Evolutionary conservation across 2,329 filamentous ascomycete species (phyloP), one percentile per base, ranked within the genome.

Genomic region (Alternaria triticimaculans): DNA sequence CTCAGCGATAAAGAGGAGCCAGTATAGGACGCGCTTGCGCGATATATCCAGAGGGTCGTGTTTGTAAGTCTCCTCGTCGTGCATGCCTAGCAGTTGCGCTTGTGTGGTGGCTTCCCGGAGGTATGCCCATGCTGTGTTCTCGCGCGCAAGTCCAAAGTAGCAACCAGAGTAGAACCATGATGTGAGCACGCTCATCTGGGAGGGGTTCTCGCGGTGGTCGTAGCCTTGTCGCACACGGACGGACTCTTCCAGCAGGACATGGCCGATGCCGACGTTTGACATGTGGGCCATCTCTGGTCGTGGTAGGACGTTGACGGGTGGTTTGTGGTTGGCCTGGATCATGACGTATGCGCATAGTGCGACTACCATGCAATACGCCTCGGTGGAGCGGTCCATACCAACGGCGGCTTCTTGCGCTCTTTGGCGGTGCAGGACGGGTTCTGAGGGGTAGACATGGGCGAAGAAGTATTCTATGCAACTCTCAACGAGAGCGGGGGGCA

Each of bases 1-100:
- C 77, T 90, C 88, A 0, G 87, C 87, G 30, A 89, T 84, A 70
- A 89, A 89, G 10, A 90, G 79, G 44, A 89, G 81, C 88, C 88
- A 90, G 72, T 88, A 90, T 8, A 89, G 81, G 11, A 87, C 81
- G 60, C 86, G 82, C 37, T 85, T 83, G 58, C 86, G 85, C 20
- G 88, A 83, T 21, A 78, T 80, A 70, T 89, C 87, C 5, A 86
- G 79, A 1, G 83, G 79, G 41, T 85, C 81, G 6, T 80, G 81
- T 46, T 77, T 80, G 73, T 90, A 89, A 2, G 84, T 82, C 21
- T 83, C 80, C 70, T 89, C 87, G 56, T 89, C 84, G 68, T 89
- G 86, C 73, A 90, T 83, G 6, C 85, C 83, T 54, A 89, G 80
- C 55, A 88, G 83, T 63, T 87, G 85, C 3, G 87, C 87, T 64